phyloP scores from a whole-genome alignment of 305 asterid species.

The Fraxinus angustifolia region DNA sequence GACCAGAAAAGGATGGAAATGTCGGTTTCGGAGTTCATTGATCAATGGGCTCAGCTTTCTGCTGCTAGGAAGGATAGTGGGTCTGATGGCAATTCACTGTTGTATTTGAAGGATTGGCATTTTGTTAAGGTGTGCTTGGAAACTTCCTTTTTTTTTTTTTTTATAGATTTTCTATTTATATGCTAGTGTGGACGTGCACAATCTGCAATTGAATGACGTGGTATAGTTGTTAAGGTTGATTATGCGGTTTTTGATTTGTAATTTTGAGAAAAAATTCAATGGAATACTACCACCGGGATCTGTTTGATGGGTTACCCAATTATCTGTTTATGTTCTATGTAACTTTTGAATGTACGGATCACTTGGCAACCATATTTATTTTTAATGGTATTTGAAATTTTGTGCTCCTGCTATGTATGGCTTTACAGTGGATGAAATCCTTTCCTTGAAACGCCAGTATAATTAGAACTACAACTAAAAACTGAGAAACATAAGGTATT shows the following conservation, averaged over 20 bases:
- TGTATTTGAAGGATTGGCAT: conserved; percentile 97
- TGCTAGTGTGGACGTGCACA: background rate
- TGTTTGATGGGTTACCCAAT: background rate
- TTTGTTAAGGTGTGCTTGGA: conserved; percentile 61
- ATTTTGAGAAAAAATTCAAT: background rate
- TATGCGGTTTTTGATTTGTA: background rate
- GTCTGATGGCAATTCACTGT: conserved; percentile 34
- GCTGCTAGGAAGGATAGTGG: conserved; percentile 28
- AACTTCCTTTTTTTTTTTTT: background rate
- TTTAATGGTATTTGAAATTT: background rate
- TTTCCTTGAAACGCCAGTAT: conserved; percentile 7
- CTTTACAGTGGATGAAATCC: background rate
- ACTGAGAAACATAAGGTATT: conserved; percentile 18
- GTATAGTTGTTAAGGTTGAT: background rate
- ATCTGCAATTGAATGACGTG: background rate
- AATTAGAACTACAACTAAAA: conserved; percentile 14
- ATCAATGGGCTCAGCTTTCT: conserved; percentile 39
- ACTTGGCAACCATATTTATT: background rate
- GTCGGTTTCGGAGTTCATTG: conserved; percentile 70
- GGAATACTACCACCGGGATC: background rate
- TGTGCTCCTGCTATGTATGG: background rate
- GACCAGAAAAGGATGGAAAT: conserved; percentile 82
- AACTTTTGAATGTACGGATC: background rate
- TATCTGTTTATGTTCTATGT: background rate
- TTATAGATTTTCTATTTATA: background rate